Evolutionary conservation across 1,284 basidiomycete genomes (phyloP).

Genomic region (Apiotrichum laibachii): DNA sequence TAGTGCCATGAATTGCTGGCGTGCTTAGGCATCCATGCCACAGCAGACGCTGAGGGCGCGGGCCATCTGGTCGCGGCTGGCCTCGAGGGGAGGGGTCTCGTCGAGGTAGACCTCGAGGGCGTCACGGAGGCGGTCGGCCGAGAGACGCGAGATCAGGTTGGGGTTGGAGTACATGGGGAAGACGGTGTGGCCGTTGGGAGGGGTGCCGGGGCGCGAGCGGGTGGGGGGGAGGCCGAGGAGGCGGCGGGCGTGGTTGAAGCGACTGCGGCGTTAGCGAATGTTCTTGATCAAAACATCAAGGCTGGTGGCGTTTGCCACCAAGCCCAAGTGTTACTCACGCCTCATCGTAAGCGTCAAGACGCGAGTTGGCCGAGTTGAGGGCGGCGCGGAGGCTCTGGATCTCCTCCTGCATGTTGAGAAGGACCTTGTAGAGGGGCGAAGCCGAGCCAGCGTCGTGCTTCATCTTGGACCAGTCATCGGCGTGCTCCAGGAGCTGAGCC

Average conservation of each 20-base stretch:
- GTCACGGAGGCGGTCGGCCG: conserved; percentile 19
- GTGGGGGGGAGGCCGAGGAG: conserved; percentile 18
- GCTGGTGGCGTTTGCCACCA: no score
- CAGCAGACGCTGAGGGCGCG: conserved; percentile 23
- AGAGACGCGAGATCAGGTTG: conserved; percentile 11
- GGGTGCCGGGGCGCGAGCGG: conserved; percentile 4
- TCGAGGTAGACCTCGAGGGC: conserved; percentile 22
- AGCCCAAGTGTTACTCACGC: conserved; percentile 3
- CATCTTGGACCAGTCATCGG: conserved; percentile 21
- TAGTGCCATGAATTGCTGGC: no score
- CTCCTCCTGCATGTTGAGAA: conserved; percentile 24
- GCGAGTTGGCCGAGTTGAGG: conserved; percentile 10
- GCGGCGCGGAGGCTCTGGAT: conserved; percentile 17
- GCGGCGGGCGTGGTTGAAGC: conserved; percentile 21
- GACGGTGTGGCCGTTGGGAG: background rate
- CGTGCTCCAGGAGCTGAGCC: conserved; percentile 15
- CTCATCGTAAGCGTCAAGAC: conserved; percentile 20
- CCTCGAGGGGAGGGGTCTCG: conserved; percentile 20
- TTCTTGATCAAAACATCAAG: no score
- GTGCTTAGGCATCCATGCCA: conserved; percentile 14
- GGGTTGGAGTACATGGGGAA: conserved; percentile 13
- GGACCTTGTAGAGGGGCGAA: conserved; percentile 20
- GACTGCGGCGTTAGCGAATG: background rate
- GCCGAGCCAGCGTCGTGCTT: conserved; percentile 5
- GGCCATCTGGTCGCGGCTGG: conserved; percentile 16